phyloP scores from a whole-genome alignment of 306 rosid species.

The Benincasa hispida region DNA sequence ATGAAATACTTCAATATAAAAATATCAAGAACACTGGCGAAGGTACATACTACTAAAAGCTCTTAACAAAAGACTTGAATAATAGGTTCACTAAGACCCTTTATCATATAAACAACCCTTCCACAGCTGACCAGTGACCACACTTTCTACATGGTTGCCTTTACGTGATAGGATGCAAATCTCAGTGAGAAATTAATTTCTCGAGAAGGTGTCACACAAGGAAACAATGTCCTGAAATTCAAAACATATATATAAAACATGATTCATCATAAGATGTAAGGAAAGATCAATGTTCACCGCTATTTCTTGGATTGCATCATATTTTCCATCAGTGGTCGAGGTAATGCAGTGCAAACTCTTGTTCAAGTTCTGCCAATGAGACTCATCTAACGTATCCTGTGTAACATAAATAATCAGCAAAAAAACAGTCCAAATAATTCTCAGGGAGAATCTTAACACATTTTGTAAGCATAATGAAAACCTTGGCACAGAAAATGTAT shows the following conservation, averaged over 20 bases:
- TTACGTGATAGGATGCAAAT: neutral
- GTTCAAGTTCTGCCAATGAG: conserved; percentile 64
- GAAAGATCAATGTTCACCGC: conserved; percentile 20
- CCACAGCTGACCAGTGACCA: too few species aligned
- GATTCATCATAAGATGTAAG: neutral
- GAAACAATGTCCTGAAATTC: too few species aligned
- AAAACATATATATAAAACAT: neutral
- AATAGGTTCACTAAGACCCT: neutral
- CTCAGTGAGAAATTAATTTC: neutral
- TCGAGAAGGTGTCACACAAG: neutral
- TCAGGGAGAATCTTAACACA: conserved; percentile 10
- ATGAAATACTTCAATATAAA: neutral
- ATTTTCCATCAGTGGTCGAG: conserved; percentile 74
- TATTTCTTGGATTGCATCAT: conserved; percentile 60
- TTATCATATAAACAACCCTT: neutral
- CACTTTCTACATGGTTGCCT: neutral
- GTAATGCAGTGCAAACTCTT: conserved; percentile 70
- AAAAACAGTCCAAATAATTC: conserved; percentile 12
- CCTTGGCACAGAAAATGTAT: conserved; percentile 84
- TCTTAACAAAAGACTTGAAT: neutral
- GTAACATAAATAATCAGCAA: conserved; percentile 16
- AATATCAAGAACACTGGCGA: neutral
- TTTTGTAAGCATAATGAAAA: conserved; percentile 21
- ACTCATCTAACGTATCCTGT: conserved; percentile 79
- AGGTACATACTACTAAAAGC: neutral